These are phyloP conservation scores for Eutypa lata DNA, from an alignment of 2,329 filamentous ascomycete species.

Conservation along the genomic window DNA sequence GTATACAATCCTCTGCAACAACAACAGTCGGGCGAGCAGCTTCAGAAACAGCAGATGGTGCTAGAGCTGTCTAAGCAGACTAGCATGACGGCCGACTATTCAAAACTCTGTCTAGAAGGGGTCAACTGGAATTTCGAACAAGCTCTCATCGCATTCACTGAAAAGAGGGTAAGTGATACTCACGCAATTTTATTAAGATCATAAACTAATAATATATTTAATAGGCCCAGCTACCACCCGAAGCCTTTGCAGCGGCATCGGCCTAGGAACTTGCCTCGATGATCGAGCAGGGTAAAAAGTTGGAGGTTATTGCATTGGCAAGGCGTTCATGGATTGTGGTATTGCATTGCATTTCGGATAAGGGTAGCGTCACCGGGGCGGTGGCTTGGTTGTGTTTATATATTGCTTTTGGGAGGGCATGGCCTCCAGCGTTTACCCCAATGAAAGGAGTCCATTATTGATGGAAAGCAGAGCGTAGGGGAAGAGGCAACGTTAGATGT, in stretches of 20 bases:
- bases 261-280: slow-evolving; percentile 4
- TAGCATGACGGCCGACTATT: slow-evolving; percentile 75
- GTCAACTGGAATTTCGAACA: slow-evolving; percentile 77
- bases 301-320: neutral
- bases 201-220: slow-evolving; percentile 5
- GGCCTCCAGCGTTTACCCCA: neutral
- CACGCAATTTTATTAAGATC: neutral
- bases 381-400: neutral
- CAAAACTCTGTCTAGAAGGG: slow-evolving; percentile 75
- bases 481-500: neutral
- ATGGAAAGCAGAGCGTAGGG: neutral
- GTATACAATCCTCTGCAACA: slow-evolving; percentile 52
- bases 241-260: slow-evolving; percentile 37
- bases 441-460: neutral
- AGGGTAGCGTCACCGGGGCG: neutral
- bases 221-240: slow-evolving; percentile 44
- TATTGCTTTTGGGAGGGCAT: neutral
- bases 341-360: neutral
- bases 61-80: slow-evolving; percentile 74
- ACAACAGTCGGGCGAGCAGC: slow-evolving; percentile 32
- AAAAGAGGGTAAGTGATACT: slow-evolving; percentile 60
- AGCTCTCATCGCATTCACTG: slow-evolving; percentile 72
- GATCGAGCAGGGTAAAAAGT: neutral
- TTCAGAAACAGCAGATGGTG: slow-evolving; percentile 66
- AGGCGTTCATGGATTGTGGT: neutral